Evolutionary conservation across 306 rosid genomes (phyloP).

Genomic region (Vigna nakashimae): DNA sequence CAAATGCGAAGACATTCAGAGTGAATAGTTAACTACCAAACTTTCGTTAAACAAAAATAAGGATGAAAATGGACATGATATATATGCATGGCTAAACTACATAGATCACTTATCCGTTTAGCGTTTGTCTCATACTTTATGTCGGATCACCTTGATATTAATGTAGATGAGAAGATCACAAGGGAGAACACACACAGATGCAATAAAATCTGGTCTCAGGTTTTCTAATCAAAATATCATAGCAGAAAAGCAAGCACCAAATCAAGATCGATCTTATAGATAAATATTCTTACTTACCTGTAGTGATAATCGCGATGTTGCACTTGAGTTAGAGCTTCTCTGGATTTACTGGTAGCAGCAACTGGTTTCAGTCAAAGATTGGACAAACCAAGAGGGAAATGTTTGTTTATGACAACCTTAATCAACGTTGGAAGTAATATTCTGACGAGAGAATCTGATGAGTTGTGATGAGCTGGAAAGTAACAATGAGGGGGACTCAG

Average conservation of each 20-base stretch:
- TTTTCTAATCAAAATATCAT: constrained; percentile 34
- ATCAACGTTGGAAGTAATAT: constrained; percentile 11
- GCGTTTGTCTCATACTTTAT: constrained; percentile 33
- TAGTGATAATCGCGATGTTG: constrained; percentile 11
- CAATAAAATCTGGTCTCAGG: not conserved
- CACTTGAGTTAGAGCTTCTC: constrained; percentile 28
- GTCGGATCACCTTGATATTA: constrained; percentile 34
- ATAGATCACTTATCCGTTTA: not conserved
- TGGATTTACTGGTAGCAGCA: constrained; percentile 7
- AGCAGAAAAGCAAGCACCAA: constrained; percentile 17
- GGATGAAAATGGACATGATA: not conserved
- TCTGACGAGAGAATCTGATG: constrained; percentile 43
- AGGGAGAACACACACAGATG: constrained; percentile 8
- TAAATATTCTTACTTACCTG: constrained; percentile 38
- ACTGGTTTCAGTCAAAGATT: constrained; percentile 28
- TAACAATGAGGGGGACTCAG: constrained; percentile 1
- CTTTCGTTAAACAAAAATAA: not conserved
- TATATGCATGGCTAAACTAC: constrained; percentile 29
- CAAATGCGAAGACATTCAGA: constrained; percentile 4
- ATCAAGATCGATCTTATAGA: not conserved
- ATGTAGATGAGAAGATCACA: constrained; percentile 20
- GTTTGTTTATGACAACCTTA: constrained; percentile 29
- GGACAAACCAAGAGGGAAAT: constrained; percentile 30
- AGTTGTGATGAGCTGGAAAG: constrained; percentile 50
- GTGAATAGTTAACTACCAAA: not conserved